Percentiles rank a stretch among this genome's conserved stretches.
These are phyloP conservation scores for Parastagonospora avenae DNA, from an alignment of 2,329 filamentous ascomycete species.

Conservation along the genomic window DNA sequence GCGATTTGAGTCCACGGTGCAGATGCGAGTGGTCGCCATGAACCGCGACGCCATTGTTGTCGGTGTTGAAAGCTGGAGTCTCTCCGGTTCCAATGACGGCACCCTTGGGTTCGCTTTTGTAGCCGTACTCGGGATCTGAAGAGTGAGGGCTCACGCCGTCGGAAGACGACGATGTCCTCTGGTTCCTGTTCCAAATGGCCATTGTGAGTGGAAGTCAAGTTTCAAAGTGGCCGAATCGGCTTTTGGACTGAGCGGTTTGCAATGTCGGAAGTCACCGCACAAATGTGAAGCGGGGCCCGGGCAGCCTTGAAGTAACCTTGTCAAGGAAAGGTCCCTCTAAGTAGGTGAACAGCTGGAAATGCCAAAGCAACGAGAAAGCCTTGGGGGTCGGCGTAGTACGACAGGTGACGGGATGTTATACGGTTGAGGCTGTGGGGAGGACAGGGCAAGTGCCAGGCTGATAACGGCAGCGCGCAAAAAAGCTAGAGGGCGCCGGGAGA, in stretches of 20 bases:
- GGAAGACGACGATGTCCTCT: conserved; percentile 34
- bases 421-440: conserved; percentile 18
- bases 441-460: conserved; percentile 10
- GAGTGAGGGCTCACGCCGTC: conserved; percentile 30
- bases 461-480: conserved; percentile 23
- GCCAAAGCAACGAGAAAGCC: conserved; percentile 24
- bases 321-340: conserved; percentile 14
- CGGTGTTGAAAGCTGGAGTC: conserved; percentile 13
- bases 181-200: conserved; percentile 38
- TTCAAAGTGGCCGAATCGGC: not conserved
- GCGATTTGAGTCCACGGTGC: conserved; percentile 59
- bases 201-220: conserved; percentile 15
- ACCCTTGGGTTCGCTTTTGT: conserved; percentile 24
- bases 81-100: conserved; percentile 15
- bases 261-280: conserved; percentile 7
- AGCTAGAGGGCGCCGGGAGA: conserved; percentile 17
- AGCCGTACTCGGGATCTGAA: conserved; percentile 28
- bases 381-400: conserved; percentile 10
- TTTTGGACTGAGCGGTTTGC: not conserved
- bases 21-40: conserved; percentile 46
- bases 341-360: conserved; percentile 7
- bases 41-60: conserved; percentile 30
- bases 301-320: not conserved
- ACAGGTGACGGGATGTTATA: conserved; percentile 27
- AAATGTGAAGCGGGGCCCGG: conserved; percentile 3